phyloP scores from a whole-genome alignment of 768 basidiomycete species.

The Tulasnella sp. region DNA sequence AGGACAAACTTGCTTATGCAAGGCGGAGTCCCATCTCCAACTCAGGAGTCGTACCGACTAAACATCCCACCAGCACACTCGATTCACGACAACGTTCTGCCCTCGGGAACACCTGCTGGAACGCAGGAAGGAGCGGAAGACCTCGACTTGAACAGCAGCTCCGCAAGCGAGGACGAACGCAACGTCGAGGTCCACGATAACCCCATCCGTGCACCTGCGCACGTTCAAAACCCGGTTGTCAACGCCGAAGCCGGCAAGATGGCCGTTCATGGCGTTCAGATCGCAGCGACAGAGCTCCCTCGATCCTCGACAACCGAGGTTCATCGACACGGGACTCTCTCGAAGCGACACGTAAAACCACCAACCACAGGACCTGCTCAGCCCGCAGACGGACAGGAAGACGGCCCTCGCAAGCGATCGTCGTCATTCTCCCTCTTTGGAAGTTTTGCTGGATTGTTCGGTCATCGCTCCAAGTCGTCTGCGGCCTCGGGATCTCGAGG shows the following conservation, averaged over 20 bases:
- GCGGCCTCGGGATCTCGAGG: background rate
- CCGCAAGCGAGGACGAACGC: constrained; percentile 18
- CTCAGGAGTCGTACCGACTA: constrained; percentile 19
- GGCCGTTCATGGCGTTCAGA: background rate
- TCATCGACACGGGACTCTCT: background rate
- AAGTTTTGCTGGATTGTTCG: constrained; percentile 38
- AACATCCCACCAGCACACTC: constrained; percentile 44
- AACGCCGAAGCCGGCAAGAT: background rate
- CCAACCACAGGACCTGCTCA: background rate
- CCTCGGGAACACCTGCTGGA: background rate
- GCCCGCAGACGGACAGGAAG: background rate
- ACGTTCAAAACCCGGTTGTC: background rate
- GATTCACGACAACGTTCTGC: constrained; percentile 20
- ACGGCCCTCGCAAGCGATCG: constrained; percentile 13
- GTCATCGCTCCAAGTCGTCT: background rate
- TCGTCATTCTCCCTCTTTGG: constrained; percentile 35
- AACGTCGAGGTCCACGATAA: constrained; percentile 42
- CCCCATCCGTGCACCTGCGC: constrained; percentile 28
- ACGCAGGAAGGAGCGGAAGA: constrained; percentile 25
- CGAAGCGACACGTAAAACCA: background rate
- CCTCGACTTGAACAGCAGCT: constrained; percentile 4
- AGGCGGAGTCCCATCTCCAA: constrained; percentile 13
- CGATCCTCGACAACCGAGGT: background rate
- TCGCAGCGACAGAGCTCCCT: background rate
- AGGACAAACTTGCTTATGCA: background rate